Conservation (phyloP, 75 land plant genomes). For the Larix kaempferi region DNA sequence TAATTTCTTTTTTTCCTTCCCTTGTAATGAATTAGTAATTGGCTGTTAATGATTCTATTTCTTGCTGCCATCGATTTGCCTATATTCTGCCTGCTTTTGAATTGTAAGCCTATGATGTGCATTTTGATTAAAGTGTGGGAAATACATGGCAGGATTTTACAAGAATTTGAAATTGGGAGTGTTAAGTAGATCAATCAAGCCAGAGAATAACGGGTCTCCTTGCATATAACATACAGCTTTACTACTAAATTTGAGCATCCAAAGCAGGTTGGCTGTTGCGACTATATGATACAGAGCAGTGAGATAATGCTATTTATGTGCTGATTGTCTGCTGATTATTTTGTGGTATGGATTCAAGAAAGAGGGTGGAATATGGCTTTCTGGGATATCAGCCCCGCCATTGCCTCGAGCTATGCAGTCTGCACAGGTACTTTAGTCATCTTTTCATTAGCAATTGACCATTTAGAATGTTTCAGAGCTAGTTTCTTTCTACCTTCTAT, state of each 20-base stretch:
- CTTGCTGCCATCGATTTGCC: too few relatives aligned
- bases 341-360: conserved; percentile 58
- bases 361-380: conserved; percentile 57
- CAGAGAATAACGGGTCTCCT: background rate
- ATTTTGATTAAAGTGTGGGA: background rate
- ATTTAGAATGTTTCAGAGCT: too few relatives aligned
- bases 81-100: background rate
- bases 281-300: background rate
- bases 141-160: conserved; percentile 7
- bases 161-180: background rate
- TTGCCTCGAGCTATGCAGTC: conserved; percentile 45
- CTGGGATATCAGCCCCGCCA: conserved; percentile 52
- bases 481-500: background rate
- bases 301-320: background rate
- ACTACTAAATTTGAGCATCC: background rate
- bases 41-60: too few relatives aligned
- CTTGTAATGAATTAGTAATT: too few relatives aligned
- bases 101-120: background rate
- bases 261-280: background rate
- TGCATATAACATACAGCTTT: background rate
- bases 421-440: conserved; percentile 27
- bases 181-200: background rate
- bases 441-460: too few relatives aligned
- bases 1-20: too few relatives aligned
- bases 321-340: conserved; percentile 8